Conservation (phyloP, 2,329 filamentous ascomycete genomes). For the Cladophialophora exuberans region DNA sequence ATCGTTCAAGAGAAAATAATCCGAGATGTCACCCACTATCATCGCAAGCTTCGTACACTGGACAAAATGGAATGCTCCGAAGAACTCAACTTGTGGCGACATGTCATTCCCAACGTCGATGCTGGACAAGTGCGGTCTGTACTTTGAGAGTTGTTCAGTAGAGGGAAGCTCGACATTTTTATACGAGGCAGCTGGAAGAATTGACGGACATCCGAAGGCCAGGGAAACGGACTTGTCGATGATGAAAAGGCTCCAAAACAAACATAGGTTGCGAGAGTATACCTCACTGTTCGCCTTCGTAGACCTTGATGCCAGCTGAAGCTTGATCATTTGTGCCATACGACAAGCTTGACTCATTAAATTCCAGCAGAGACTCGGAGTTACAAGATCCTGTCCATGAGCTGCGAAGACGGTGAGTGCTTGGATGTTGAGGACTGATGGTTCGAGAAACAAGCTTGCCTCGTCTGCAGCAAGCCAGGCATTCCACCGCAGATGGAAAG, state of each 20-base stretch:
- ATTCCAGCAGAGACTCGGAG: conserved; percentile 5
- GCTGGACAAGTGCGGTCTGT: conserved; percentile 2
- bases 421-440: conserved; percentile 7
- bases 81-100: conserved; percentile 5
- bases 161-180: conserved; percentile 3
- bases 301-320: not conserved
- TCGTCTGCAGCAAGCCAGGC: conserved; percentile 11
- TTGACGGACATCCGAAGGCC: conserved; percentile 5
- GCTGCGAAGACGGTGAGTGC: conserved; percentile 7
- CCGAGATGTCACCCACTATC: conserved; percentile 7
- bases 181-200: not conserved
- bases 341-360: conserved; percentile 2
- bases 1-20: conserved; percentile 1
- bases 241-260: conserved; percentile 14
- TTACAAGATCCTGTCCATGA: conserved; percentile 13
- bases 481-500: conserved; percentile 6
- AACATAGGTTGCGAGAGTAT: conserved; percentile 2
- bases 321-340: conserved; percentile 11
- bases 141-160: conserved; percentile 3
- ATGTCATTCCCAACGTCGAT: not conserved
- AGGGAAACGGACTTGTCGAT: conserved; percentile 7
- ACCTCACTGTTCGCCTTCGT: not conserved
- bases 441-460: conserved; percentile 6
- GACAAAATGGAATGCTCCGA: conserved; percentile 12
- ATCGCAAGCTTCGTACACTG: conserved; percentile 13